Evolutionary conservation across 768 basidiomycete species (phyloP), one percentile per base, ranked within the genome.

Genomic region (Naganishia antarctica): DNA sequence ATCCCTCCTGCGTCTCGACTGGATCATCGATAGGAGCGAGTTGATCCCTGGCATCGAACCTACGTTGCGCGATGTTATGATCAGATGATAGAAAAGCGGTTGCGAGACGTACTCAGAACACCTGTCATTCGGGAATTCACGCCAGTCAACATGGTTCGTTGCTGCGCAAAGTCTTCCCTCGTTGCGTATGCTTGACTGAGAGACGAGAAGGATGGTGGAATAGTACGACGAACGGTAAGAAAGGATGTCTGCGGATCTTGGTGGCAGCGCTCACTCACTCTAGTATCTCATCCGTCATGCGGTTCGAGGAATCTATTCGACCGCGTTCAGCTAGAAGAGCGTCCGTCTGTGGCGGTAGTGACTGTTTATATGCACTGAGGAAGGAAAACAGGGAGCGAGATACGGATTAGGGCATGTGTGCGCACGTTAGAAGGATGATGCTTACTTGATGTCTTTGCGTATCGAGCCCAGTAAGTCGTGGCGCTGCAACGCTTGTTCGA

Each of bases 101-200:
- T 32, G 32, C 18, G 26, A 15, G 11, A 80, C 87, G 67, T 71
- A 93, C 91, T 86, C 28, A 97, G 79, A 18, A 94, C 89, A 53
- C 85, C 83, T 60, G 82, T 79, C 84, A 99, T 91, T 29, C 93
- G 84, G 15, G 85, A 81, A 78, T 90, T 91, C 68, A 99, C 90
- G 16, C 85, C 82, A 9, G 84, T 79, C 43, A 99, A 78, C 23
- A 87, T 84, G 12, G 82, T 76, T 32, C 91, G 82, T 77, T 99
- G 96, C 47, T 85, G 83, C 28, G 83, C 80, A 78, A 99, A 97
- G 78, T 97, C 94, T 23, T 90, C 84, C 31, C 96, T 86, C 3
- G 94, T 97, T 73, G 91, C 96, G 73, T 97, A 93, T 29, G 94
- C 96, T 85, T 98, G 96, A 46, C 92, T 97, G 74, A 31, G 29